Conservation (phyloP, 257 asterid species). For the Rauvolfia tetraphylla region DNA sequence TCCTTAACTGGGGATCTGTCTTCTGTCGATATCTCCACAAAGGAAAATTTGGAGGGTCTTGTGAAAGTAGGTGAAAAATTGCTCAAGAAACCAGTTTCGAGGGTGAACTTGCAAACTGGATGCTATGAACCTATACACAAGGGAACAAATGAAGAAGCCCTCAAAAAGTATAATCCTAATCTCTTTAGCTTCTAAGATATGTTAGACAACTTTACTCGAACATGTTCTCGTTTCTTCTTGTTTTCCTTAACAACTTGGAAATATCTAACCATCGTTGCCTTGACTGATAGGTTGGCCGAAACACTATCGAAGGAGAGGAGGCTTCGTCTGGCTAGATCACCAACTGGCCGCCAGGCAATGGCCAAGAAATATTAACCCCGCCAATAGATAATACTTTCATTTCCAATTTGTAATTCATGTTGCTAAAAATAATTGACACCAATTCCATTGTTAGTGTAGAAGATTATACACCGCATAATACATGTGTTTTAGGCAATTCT, state of each 20-base stretch:
- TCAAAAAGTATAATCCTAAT: conserved; percentile 18
- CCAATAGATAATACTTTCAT: not conserved
- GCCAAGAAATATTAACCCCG: not conserved
- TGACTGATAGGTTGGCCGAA: conserved; percentile 28
- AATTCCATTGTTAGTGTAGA: not conserved
- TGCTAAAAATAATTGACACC: not conserved
- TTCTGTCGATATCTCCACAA: conserved; percentile 26
- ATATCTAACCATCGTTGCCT: not conserved
- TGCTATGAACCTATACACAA: conserved; percentile 8
- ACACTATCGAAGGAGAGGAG: conserved; percentile 37
- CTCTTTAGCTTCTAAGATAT: not conserved
- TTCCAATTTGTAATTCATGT: not conserved
- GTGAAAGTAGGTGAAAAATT: conserved; percentile 27
- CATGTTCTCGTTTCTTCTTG: no score
- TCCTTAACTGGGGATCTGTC: conserved; percentile 21
- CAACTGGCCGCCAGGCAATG: no score
- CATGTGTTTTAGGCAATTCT: no score
- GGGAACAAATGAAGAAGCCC: conserved; percentile 28
- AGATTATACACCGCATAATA: no score
- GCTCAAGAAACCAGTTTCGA: conserved; percentile 33
- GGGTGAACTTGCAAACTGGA: conserved; percentile 24
- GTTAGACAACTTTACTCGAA: no score
- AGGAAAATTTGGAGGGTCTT: conserved; percentile 22
- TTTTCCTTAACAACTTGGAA: not conserved
- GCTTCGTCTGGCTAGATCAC: conserved; percentile 20